phyloP scores from a whole-genome alignment of 495 filamentous ascomycete genomes.

The Penicillium parvum region DNA sequence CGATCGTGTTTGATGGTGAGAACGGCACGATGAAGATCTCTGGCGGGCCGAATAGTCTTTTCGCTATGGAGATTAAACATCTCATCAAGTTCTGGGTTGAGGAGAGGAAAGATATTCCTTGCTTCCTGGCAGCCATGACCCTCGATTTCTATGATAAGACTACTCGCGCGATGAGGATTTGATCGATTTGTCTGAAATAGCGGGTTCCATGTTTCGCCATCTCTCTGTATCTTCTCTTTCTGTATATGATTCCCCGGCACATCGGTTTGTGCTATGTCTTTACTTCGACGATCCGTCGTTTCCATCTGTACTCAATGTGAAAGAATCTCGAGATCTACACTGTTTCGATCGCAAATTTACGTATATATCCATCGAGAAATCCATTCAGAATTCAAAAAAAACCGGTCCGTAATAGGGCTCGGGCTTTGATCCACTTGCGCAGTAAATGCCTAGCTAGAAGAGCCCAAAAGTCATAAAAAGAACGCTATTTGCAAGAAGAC shows the following conservation, averaged over 20 bases:
- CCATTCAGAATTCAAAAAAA: too few relatives aligned
- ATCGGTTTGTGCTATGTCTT: too few relatives aligned
- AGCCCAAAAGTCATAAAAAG: constrained; percentile 15
- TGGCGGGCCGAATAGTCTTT: constrained; percentile 79
- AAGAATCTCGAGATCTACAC: too few relatives aligned
- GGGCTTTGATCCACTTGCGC: too few relatives aligned
- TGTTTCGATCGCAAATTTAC: too few relatives aligned
- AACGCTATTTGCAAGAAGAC: constrained; percentile 25
- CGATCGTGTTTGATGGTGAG: constrained; percentile 95
- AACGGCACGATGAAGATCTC: constrained; percentile 95
- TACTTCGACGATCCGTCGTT: too few relatives aligned
- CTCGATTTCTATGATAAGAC: constrained; percentile 88
- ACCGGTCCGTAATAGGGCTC: too few relatives aligned
- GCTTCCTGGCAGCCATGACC: constrained; percentile 83
- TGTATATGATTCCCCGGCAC: constrained; percentile 29
- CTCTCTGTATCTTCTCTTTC: constrained; percentile 2
- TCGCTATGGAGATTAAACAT: constrained; percentile 77
- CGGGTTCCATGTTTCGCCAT: neutral
- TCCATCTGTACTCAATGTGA: too few relatives aligned
- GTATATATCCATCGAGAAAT: too few relatives aligned
- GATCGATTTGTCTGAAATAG: constrained; percentile 2
- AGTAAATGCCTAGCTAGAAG: constrained; percentile 27
- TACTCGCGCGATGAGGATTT: constrained; percentile 50
- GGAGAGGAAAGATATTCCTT: constrained; percentile 83
- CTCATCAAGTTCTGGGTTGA: constrained; percentile 92